These are phyloP conservation scores for Diaporthe citriasiana DNA, from an alignment of 2,329 filamentous ascomycete genomes.

Conservation along the genomic window DNA sequence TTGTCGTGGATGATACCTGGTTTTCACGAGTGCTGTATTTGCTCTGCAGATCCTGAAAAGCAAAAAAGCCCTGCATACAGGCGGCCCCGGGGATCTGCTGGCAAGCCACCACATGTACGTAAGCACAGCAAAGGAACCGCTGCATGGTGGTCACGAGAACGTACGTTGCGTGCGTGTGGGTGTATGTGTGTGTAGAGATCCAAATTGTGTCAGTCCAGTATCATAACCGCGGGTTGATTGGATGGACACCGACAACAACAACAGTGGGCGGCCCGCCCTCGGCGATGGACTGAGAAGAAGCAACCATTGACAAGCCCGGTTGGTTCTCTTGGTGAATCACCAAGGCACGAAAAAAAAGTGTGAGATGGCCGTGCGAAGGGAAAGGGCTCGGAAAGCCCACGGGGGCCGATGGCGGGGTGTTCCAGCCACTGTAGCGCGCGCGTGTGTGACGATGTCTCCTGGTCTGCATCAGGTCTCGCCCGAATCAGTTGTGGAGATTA, in stretches of 20 bases:
- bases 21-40: background rate
- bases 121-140: conserved; percentile 2
- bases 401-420: conserved; percentile 6
- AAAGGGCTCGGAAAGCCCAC: background rate
- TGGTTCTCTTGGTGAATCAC: conserved; percentile 23
- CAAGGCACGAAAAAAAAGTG: background rate
- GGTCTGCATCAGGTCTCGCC: conserved; percentile 5
- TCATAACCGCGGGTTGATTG: background rate
- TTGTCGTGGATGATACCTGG: background rate
- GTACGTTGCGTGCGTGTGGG: background rate
- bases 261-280: background rate
- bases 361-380: background rate
- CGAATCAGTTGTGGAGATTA: conserved; percentile 16
- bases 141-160: background rate
- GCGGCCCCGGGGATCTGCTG: background rate
- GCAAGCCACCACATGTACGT: background rate
- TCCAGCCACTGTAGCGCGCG: background rate
- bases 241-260: background rate
- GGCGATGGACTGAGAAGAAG: background rate
- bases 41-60: background rate
- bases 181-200: background rate
- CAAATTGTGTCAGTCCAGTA: background rate
- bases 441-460: background rate
- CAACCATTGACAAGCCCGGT: conserved; percentile 24
- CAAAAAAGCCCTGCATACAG: background rate